Evolutionary conservation across 2,329 filamentous ascomycete genomes (phyloP), one percentile per base, ranked within the genome.

Genomic region (Fusarium zealandicum): DNA sequence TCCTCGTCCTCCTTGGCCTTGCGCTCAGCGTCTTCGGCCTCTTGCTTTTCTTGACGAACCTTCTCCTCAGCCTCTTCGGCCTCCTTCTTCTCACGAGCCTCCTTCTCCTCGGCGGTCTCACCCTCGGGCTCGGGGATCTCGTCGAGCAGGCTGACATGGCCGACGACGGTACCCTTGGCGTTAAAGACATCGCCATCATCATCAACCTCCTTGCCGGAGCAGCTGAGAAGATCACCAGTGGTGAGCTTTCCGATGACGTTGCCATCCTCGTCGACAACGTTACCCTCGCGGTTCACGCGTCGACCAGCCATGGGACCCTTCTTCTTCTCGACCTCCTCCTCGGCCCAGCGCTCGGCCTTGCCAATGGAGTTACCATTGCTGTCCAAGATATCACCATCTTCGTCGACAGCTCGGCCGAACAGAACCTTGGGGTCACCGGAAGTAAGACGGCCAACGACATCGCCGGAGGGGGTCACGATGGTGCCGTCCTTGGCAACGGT

Each of bases 371-470:
- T 86, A 27, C 83, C 83, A 68, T 91, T 92, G 71, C 86, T 87
- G 77, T 95, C 91, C 50, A 90, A 80, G 27, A 96, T 86, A 51
- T 95, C 90, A 31, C 91, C 91, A 59, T 96, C 90, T 57, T 91
- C 87, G 51, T 95, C 91, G 14, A 95, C 90, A 8, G 79, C 68
- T 39, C 90, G 88, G 13, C 91, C 91, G 31, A 87, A 84, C 1
- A 96, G 81, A 44, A 80, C 78, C 80, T 91, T 92, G 30, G 82
- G 72, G 48, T 96, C 89, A 3, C 90, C 91, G 39, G 86, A 83
- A 4, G 82, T 78, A 32, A 93, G 81, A 35, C 87, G 80, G 17
- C 91, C 91, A 40, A 95, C 89, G 18, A 89, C 80, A 58, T 90
- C 85, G 30, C 89, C 90, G 42, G 83, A 78, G 0, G 81, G 76